A percentile compares a stretch with the other conserved stretches of the same genome.
phyloP scores from a whole-genome alignment of 805 yeast species.

The Yarrowia sp. region DNA sequence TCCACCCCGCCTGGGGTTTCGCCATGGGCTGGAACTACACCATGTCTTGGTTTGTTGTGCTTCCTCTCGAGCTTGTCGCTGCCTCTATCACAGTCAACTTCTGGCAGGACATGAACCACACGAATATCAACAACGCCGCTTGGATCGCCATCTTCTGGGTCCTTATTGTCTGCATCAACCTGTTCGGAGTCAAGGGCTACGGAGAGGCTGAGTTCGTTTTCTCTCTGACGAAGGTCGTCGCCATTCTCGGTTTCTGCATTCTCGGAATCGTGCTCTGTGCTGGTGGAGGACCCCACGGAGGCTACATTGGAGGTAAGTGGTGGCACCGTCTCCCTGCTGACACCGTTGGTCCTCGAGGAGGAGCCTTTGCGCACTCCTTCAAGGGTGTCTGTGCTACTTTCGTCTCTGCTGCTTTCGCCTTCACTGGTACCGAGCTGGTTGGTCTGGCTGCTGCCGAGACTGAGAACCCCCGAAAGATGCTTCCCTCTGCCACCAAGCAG shows the following conservation, averaged over 20 bases:
- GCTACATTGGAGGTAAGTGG: conserved; percentile 55
- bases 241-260: conserved; percentile 59
- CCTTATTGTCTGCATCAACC: conserved; percentile 48
- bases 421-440: conserved; percentile 70
- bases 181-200: conserved; percentile 56
- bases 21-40: conserved; percentile 68
- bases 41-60: conserved; percentile 56
- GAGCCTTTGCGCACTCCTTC: conserved; percentile 61
- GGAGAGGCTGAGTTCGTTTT: conserved; percentile 70
- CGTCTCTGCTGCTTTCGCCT: conserved; percentile 74
- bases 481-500: conserved; percentile 76
- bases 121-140: conserved; percentile 51
- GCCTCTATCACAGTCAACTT: conserved; percentile 54
- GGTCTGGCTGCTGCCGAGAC: conserved; percentile 80
- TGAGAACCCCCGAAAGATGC: conserved; percentile 59
- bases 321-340: conserved; percentile 43
- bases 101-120: conserved; percentile 46
- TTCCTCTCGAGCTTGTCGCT: conserved; percentile 62
- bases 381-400: conserved; percentile 73
- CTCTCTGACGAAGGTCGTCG: conserved; percentile 55
- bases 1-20: conserved; percentile 62
- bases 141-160: conserved; percentile 58
- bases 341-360: conserved; percentile 34
- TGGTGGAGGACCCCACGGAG: conserved; percentile 63
- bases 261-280: conserved; percentile 49